Percentiles rank a stretch among this genome's conserved stretches.
Conservation (phyloP, 1,139 yeast genomes). For the Scheffersomyces insectosa region DNA sequence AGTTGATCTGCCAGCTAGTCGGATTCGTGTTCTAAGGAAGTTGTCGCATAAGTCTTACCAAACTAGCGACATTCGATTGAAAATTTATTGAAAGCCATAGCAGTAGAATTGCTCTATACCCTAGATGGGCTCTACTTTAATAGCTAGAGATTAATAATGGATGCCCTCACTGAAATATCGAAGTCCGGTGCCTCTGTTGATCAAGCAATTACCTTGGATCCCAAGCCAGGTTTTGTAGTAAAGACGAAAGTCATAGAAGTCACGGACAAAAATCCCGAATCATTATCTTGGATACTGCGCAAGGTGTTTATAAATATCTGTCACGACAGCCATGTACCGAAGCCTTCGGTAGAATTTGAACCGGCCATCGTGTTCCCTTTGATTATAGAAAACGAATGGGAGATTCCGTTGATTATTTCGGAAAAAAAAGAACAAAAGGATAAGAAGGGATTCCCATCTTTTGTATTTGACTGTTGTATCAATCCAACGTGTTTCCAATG, state of each 20-base stretch:
- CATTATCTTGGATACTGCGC: slow-evolving; percentile 31
- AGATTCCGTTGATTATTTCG: slow-evolving; percentile 75
- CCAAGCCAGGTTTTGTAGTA: slow-evolving; percentile 64
- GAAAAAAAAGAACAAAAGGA: slow-evolving; percentile 56
- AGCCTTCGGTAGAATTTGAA: slow-evolving; percentile 47
- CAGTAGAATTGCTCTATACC: too few species aligned
- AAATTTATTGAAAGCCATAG: too few species aligned
- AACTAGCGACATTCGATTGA: too few species aligned
- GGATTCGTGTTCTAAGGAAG: too few species aligned
- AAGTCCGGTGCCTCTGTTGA: too few species aligned
- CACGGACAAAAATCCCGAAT: slow-evolving; percentile 11
- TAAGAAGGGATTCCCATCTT: slow-evolving; percentile 65
- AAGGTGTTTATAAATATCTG: slow-evolving; percentile 83
- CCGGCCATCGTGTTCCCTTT: slow-evolving; percentile 62
- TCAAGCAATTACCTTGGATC: slow-evolving; percentile 24
- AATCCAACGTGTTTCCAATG: slow-evolving; percentile 62
- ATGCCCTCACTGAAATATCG: too few species aligned
- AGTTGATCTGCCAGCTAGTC: too few species aligned
- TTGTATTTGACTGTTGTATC: slow-evolving; percentile 77
- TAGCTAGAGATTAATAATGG: too few species aligned
- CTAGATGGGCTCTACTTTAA: too few species aligned
- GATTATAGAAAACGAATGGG: slow-evolving; percentile 77
- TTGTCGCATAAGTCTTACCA: too few species aligned
- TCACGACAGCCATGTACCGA: slow-evolving; percentile 63
- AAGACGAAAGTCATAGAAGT: slow-evolving; percentile 53